Percentiles rank a stretch among this genome's conserved stretches.
phyloP scores from a whole-genome alignment of 2,329 filamentous ascomycete genomes.

The Ophiocordyceps camponoti-rufipedis region DNA sequence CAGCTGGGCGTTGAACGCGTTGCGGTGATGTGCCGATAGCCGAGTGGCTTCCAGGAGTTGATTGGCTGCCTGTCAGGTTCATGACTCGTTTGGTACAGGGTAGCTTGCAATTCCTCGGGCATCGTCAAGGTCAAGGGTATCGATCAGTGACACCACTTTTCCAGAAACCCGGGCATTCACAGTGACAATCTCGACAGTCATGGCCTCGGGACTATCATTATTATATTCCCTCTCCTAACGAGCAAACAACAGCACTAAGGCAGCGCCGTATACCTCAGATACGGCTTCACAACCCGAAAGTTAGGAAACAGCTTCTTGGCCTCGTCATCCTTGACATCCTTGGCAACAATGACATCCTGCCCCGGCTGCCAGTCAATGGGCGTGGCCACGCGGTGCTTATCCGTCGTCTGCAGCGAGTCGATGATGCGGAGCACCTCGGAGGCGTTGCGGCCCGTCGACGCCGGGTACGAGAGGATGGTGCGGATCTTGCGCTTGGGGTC shows the following conservation, averaged over 20 bases:
- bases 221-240: too few relatives aligned
- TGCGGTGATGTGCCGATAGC: too few relatives aligned
- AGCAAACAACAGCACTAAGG: constrained; percentile 25
- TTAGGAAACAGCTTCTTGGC: constrained; percentile 78
- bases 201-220: too few relatives aligned
- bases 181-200: too few relatives aligned
- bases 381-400: constrained; percentile 75
- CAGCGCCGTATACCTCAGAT: constrained; percentile 55
- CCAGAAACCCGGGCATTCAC: too few relatives aligned
- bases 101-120: too few relatives aligned
- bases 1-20: too few relatives aligned
- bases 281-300: constrained; percentile 48
- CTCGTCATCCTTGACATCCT: constrained; percentile 64
- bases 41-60: too few relatives aligned
- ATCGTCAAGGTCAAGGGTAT: too few relatives aligned
- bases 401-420: constrained; percentile 65
- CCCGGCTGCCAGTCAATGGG: constrained; percentile 83
- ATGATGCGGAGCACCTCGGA: constrained; percentile 62
- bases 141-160: too few relatives aligned
- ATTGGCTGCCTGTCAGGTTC: too few relatives aligned
- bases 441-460: constrained; percentile 72
- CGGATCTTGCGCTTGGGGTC: constrained; percentile 89
- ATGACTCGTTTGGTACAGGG: too few relatives aligned
- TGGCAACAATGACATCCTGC: constrained; percentile 85
- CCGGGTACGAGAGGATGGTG: constrained; percentile 82